Evolutionary conservation across 805 yeast genomes (phyloP), one percentile per base, ranked within the genome.

Genomic region (Blastobotrys parvus): DNA sequence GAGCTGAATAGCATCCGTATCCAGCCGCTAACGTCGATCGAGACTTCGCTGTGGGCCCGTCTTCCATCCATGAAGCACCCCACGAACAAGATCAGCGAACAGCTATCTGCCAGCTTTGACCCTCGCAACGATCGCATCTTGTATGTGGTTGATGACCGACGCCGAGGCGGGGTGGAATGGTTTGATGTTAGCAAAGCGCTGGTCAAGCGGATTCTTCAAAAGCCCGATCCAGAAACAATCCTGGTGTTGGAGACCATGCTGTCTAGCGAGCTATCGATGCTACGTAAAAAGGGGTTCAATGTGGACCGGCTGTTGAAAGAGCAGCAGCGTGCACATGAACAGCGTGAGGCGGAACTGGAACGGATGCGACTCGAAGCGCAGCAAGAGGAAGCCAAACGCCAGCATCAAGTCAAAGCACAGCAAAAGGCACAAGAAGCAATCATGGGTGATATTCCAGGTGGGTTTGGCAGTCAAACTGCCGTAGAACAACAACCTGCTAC

Each of bases 251-350:
- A 65, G 38, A 49, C 64, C 18, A 58, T 62, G 35, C 52, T 65
- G n/a, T 52, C 53, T 22, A 48, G 60, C 6, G 48, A 57, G 11
- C 47, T 66, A 35, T 43, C 45, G 10, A 40, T 54, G 15, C 53
- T 65, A 30, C 61, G 61, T 45, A 43, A 54, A 34, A 63, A 67
- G 36, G 70, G 70, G 8, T 64, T 61, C 48, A 62, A 65, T 47
- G 67, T 66, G 8, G 53, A 55, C 20, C 45, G 67, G 18, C 45
- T 65, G 20, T 49, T 61, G 27, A 47, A 49, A 35, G 46, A 52
- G 38, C 51, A 55, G 30, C 43, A 51, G 22, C 50, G 42, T 7
- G 35, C 35, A 39, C 36, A 34, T 33, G 45, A 42, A 6, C 50
- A 45, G 44, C 43, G 39, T 13, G 45, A 43, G 31, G 41, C 43